Evolutionary conservation across 805 yeast species (phyloP).

Genomic region (Saccharomycopsis javanensis): DNA sequence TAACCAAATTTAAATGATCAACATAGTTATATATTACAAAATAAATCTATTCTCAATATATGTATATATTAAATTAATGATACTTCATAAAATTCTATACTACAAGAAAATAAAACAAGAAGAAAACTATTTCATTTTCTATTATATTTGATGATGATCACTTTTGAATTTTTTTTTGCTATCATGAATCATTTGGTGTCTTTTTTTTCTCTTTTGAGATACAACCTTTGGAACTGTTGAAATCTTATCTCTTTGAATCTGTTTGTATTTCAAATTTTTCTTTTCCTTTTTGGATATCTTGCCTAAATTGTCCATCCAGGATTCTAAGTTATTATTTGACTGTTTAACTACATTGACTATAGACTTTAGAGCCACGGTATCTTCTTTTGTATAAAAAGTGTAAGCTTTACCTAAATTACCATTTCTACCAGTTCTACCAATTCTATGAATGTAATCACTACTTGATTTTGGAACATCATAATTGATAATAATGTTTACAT

Average conservation of each 20-base stretch:
- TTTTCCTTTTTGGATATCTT: constrained; percentile 58
- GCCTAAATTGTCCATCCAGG: constrained; percentile 71
- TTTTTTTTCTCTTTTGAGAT: constrained; percentile 52
- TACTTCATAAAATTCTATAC: no score
- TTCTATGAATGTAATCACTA: constrained; percentile 93
- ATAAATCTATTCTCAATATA: neutral
- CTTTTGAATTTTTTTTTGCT: constrained; percentile 49
- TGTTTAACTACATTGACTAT: constrained; percentile 93
- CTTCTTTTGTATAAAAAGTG: constrained; percentile 90
- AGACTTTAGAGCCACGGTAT: constrained; percentile 61
- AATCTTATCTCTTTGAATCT: constrained; percentile 59
- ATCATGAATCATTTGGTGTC: constrained; percentile 63
- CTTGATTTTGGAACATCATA: constrained; percentile 94
- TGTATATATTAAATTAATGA: neutral
- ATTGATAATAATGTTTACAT: constrained; percentile 87
- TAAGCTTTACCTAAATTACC: constrained; percentile 81
- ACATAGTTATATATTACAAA: neutral
- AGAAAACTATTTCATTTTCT: neutral
- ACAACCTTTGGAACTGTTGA: constrained; percentile 74
- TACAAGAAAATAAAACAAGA: no score
- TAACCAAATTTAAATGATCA: no score
- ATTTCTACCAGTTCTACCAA: constrained; percentile 98
- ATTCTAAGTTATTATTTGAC: constrained; percentile 53
- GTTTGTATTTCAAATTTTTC: constrained; percentile 45
- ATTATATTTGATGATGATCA: neutral